Percentiles rank a stretch among this genome's conserved stretches.
Evolutionary conservation across 2,329 filamentous ascomycete genomes (phyloP).

Genomic region (Aureobasidium musti): DNA sequence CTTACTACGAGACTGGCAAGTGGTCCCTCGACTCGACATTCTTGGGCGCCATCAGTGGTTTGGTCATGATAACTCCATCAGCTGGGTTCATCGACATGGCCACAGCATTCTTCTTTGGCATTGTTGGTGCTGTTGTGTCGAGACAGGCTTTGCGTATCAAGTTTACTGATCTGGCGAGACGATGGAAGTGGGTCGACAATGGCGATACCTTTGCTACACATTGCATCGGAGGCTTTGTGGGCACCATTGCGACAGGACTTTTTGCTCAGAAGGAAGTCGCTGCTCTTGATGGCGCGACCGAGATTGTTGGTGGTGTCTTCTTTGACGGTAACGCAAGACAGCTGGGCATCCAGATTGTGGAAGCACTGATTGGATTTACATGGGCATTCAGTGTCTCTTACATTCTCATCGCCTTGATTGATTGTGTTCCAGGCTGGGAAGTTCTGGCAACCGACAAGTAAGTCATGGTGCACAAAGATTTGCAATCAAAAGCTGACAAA

Average conservation of each 20-base stretch:
- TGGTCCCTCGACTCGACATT: constrained; percentile 56
- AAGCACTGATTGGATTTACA: constrained; percentile 54
- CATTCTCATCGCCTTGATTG: constrained; percentile 53
- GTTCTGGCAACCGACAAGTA: constrained; percentile 57
- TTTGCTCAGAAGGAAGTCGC: constrained; percentile 56
- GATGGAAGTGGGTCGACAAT: constrained; percentile 56
- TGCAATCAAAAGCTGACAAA: too few species aligned
- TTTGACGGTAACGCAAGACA: constrained; percentile 57
- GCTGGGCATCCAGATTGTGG: constrained; percentile 54
- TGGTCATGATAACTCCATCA: constrained; percentile 56
- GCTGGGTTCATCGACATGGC: constrained; percentile 55
- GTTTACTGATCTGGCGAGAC: constrained; percentile 52
- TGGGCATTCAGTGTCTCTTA: constrained; percentile 56
- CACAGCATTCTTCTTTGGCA: constrained; percentile 53
- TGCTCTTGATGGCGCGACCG: constrained; percentile 54
- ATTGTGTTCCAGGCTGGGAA: constrained; percentile 56
- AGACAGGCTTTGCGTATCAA: constrained; percentile 57
- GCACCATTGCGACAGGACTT: constrained; percentile 54
- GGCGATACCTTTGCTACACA: constrained; percentile 59
- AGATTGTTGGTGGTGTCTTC: constrained; percentile 54
- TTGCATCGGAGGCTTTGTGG: constrained; percentile 55
- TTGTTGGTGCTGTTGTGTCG: constrained; percentile 51
- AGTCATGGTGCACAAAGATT: constrained; percentile 35
- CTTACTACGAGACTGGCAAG: constrained; percentile 47
- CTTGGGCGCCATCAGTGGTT: constrained; percentile 56